Conservation (phyloP, 2,329 filamentous ascomycete species). For the Trichoderma pleuroti region DNA sequence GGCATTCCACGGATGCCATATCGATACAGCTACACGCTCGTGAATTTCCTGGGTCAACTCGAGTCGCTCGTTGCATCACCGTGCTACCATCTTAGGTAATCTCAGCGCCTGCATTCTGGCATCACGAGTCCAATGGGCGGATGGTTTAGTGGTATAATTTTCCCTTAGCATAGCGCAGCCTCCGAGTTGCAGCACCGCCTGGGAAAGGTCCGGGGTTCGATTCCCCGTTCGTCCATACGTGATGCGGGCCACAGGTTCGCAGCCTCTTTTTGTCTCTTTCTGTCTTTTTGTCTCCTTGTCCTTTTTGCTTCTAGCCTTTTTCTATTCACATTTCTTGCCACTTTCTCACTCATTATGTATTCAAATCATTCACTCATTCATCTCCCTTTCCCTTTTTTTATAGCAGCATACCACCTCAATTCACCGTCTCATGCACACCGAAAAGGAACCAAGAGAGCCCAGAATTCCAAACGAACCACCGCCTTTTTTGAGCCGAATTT, state of each 20-base stretch:
- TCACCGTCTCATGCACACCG: background rate
- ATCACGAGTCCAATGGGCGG: conserved; percentile 11
- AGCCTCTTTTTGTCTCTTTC: background rate
- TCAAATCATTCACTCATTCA: background rate
- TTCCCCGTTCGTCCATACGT: conserved; percentile 21
- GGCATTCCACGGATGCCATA: background rate
- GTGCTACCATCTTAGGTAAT: background rate
- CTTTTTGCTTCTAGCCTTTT: background rate
- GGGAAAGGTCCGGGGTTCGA: conserved; percentile 22
- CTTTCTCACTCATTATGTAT: background rate
- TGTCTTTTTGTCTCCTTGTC: too few species aligned
- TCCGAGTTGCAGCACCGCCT: background rate
- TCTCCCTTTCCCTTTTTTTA: background rate
- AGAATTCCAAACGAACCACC: background rate
- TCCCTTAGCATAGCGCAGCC: conserved; percentile 14
- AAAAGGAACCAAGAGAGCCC: background rate
- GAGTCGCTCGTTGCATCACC: background rate
- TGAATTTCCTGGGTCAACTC: background rate
- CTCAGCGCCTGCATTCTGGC: background rate
- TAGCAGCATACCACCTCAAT: background rate
- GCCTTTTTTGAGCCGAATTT: background rate
- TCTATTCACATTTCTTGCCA: background rate
- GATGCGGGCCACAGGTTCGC: background rate
- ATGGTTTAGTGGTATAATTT: conserved; percentile 20
- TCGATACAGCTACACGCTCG: background rate